Conservation (phyloP, 306 rosid genomes). For the Prinsepia uniflora region DNA sequence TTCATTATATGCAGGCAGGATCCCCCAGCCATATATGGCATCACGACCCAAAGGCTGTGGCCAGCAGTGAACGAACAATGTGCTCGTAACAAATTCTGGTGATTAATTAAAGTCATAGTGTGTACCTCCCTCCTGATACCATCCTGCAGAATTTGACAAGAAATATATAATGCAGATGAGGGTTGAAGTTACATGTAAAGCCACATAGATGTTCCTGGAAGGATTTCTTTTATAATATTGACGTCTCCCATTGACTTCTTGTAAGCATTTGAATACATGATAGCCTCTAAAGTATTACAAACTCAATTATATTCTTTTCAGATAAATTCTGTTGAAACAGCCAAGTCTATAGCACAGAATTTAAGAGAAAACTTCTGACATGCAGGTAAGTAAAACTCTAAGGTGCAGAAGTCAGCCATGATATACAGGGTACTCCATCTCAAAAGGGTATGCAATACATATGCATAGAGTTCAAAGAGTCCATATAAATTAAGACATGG, state of each 20-base stretch:
- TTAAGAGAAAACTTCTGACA: not conserved
- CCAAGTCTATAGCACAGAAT: not conserved
- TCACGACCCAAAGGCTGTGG: slow-evolving; percentile 95
- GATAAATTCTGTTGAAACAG: not conserved
- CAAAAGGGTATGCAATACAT: not conserved
- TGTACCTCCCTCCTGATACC: slow-evolving; percentile 92
- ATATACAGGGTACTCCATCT: not conserved
- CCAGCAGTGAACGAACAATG: slow-evolving; percentile 92
- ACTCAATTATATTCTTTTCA: not conserved
- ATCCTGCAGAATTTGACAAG: slow-evolving; percentile 58
- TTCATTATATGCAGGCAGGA: slow-evolving; percentile 98
- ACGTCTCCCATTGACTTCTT: not conserved
- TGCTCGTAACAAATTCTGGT: slow-evolving; percentile 75
- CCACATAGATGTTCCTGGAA: not conserved
- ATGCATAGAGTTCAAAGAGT: not conserved
- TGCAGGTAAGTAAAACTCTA: not conserved
- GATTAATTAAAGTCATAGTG: slow-evolving; percentile 79
- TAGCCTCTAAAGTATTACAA: not conserved
- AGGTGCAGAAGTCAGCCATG: slow-evolving; percentile 1
- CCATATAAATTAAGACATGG: not conserved
- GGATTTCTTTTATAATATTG: not conserved
- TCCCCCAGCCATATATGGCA: slow-evolving; percentile 99
- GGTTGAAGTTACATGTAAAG: not conserved
- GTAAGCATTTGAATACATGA: not conserved
- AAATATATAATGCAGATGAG: slow-evolving; percentile 11